Percentiles rank a stretch among this genome's conserved stretches.
Evolutionary conservation across 768 basidiomycete species (phyloP).

Genomic region (Rhodosporidiobolus sp.): DNA sequence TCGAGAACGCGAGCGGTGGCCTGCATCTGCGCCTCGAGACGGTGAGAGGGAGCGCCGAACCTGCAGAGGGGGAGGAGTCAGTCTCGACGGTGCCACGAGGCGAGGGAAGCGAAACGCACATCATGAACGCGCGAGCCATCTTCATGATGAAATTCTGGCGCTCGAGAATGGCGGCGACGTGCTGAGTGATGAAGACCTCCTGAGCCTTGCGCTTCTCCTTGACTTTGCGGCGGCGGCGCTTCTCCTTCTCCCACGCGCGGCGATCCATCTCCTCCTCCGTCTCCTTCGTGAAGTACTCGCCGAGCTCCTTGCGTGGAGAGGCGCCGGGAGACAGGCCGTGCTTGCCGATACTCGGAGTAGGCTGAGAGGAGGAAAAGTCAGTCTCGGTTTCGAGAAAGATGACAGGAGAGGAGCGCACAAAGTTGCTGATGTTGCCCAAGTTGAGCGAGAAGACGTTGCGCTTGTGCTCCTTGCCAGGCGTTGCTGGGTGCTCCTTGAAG

Average conservation of each 20-base stretch:
- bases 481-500: slow-evolving; percentile 1
- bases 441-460: slow-evolving; percentile 28
- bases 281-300: slow-evolving; percentile 46
- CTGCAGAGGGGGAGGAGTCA: slow-evolving; percentile 24
- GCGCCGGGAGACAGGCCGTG: slow-evolving; percentile 37
- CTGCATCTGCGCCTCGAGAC: slow-evolving; percentile 55
- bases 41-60: slow-evolving; percentile 55
- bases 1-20: slow-evolving; percentile 55
- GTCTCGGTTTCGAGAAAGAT: not conserved
- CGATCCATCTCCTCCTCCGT: slow-evolving; percentile 45
- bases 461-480: slow-evolving; percentile 17
- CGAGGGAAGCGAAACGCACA: slow-evolving; percentile 41
- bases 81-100: slow-evolving; percentile 3
- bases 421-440: slow-evolving; percentile 29
- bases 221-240: slow-evolving; percentile 49
- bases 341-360: slow-evolving; percentile 1
- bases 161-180: slow-evolving; percentile 38
- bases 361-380: slow-evolving; percentile 3
- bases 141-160: slow-evolving; percentile 56
- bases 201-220: slow-evolving; percentile 63
- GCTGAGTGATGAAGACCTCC: slow-evolving; percentile 65
- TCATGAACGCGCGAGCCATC: slow-evolving; percentile 54
- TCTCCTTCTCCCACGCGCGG: slow-evolving; percentile 52
- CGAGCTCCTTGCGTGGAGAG: slow-evolving; percentile 42
- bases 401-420: slow-evolving; percentile 2